A percentile compares a stretch with the other conserved stretches of the same genome.
Evolutionary conservation across 495 filamentous ascomycete genomes (phyloP).

Genomic region (Aspergillus incahuasiensis): DNA sequence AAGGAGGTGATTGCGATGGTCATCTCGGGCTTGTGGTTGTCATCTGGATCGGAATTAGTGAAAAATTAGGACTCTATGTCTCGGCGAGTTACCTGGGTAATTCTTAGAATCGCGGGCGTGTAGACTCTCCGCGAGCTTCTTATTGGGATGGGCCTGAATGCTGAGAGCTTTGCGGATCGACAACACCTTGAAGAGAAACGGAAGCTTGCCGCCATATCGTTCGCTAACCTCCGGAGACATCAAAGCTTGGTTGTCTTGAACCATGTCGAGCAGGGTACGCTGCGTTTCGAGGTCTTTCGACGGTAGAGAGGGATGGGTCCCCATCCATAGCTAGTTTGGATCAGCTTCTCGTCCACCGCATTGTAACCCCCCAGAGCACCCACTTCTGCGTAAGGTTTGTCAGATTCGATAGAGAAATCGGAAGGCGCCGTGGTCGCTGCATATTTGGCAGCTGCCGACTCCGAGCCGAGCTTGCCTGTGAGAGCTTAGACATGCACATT

Average conservation of each 20-base stretch:
- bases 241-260: conserved; percentile 81
- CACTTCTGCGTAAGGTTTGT: conserved; percentile 82
- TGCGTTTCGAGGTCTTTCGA: conserved; percentile 83
- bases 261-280: conserved; percentile 82
- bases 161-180: conserved; percentile 90
- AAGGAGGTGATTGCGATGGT: conserved; percentile 94
- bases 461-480: conserved; percentile 66
- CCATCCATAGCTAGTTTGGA: conserved; percentile 84
- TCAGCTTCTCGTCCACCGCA: conserved; percentile 3
- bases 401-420: conserved; percentile 69
- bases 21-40: conserved; percentile 99
- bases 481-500: conserved; percentile 14
- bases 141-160: conserved; percentile 97
- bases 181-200: conserved; percentile 96
- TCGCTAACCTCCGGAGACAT: conserved; percentile 66
- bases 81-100: conserved; percentile 69
- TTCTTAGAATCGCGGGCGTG: conserved; percentile 84
- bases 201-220: conserved; percentile 72
- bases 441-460: conserved; percentile 70
- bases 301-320: conserved; percentile 91
- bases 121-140: conserved; percentile 87
- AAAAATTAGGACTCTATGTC: not conserved
- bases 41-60: conserved; percentile 49
- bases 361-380: conserved; percentile 25
- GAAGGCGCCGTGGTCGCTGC: conserved; percentile 69